Evolutionary conservation across 768 basidiomycete species (phyloP).

Genomic region (Suillus sp.): DNA sequence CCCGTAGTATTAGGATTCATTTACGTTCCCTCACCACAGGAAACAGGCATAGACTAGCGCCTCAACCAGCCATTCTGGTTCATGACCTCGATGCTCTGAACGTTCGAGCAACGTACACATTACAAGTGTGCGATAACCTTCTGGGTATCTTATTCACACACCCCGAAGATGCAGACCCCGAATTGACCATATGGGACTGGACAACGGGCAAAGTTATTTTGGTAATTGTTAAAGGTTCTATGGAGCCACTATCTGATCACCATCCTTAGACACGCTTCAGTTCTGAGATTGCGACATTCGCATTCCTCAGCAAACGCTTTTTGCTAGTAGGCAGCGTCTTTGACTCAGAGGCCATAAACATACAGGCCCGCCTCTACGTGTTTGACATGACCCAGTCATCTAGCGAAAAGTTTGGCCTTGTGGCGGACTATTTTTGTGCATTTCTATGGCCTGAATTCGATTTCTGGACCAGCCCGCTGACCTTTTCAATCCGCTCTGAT

Average conservation of each 20-base stretch:
- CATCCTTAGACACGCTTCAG: conserved; percentile 29
- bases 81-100: conserved; percentile 24
- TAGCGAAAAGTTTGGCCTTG: conserved; percentile 30
- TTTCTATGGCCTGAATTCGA: conserved; percentile 46
- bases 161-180: conserved; percentile 37
- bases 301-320: conserved; percentile 44
- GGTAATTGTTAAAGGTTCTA: conserved; percentile 35
- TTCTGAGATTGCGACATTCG: conserved; percentile 40
- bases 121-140: conserved; percentile 58
- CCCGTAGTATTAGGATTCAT: conserved; percentile 37
- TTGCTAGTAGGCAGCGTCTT: conserved; percentile 39
- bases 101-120: conserved; percentile 38
- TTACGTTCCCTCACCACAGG: conserved; percentile 49
- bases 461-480: conserved; percentile 28
- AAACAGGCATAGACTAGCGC: conserved; percentile 46
- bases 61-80: conserved; percentile 34
- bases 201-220: conserved; percentile 50
- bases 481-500: conserved; percentile 53
- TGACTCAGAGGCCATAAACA: conserved; percentile 24
- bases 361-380: conserved; percentile 36
- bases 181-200: conserved; percentile 70
- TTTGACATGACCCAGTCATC: conserved; percentile 42
- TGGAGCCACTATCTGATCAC: conserved; percentile 7
- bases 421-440: conserved; percentile 35
- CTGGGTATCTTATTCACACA: conserved; percentile 52